These are phyloP conservation scores for Mycena metata DNA, from an alignment of 768 basidiomycete species.

Conservation along the genomic window DNA sequence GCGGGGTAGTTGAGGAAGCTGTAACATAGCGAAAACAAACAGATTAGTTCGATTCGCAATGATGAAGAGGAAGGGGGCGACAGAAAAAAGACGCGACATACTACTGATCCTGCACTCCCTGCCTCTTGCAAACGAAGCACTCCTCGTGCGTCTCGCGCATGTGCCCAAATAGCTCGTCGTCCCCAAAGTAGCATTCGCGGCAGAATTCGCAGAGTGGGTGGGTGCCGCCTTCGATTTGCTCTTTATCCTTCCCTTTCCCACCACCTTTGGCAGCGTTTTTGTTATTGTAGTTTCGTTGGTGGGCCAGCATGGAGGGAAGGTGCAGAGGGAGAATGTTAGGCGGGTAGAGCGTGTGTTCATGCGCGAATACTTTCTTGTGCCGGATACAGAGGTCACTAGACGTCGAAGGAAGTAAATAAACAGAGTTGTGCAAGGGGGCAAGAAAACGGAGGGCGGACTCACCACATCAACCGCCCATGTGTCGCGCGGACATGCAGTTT, in stretches of 20 bases:
- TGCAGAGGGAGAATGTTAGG: slow-evolving; percentile 73
- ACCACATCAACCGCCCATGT: slow-evolving; percentile 90
- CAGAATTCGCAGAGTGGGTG: slow-evolving; percentile 93
- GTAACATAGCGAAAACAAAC: not conserved
- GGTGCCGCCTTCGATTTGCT: slow-evolving; percentile 76
- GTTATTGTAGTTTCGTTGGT: slow-evolving; percentile 52
- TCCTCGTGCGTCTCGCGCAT: slow-evolving; percentile 96
- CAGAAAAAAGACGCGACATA: slow-evolving; percentile 60
- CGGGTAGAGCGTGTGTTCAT: slow-evolving; percentile 92
- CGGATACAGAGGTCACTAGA: slow-evolving; percentile 87
- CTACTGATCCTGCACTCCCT: slow-evolving; percentile 88
- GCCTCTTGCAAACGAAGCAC: slow-evolving; percentile 93
- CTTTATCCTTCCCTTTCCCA: slow-evolving; percentile 57
- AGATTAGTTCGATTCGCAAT: too few species aligned
- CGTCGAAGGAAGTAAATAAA: not conserved
- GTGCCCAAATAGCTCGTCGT: slow-evolving; percentile 93
- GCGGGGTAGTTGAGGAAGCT: slow-evolving; percentile 87
- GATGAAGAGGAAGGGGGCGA: not conserved
- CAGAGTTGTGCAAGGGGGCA: not conserved
- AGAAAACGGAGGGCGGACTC: slow-evolving; percentile 41
- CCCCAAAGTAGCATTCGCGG: slow-evolving; percentile 92
- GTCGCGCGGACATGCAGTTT: slow-evolving; percentile 84
- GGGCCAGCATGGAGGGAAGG: slow-evolving; percentile 73
- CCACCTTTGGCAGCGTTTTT: slow-evolving; percentile 51
- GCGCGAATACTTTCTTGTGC: slow-evolving; percentile 93